Evolutionary conservation across 495 filamentous ascomycete species (phyloP), one percentile per base, ranked within the genome.

Genomic region (Xylaria venustula): DNA sequence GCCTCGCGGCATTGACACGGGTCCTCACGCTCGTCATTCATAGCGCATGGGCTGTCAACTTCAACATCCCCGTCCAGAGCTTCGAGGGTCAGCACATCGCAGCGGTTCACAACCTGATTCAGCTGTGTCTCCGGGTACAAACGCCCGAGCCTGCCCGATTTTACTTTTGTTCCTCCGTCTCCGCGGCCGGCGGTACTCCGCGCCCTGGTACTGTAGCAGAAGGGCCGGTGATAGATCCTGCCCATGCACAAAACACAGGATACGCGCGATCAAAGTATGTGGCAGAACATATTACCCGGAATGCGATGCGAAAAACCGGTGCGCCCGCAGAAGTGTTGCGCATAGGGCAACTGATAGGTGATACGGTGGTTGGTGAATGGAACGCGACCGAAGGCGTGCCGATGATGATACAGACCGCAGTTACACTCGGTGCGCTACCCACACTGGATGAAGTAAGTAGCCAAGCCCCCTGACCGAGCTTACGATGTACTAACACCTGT

Each of bases 201-300:
- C 57, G 67, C 1, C 59, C 72, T 0, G 70, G 68, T 28, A 61
- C 64, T 0, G 75, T 86, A 36, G 67, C 68, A 15, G 83, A 87
- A 62, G 54, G 58, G 0, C 71, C 76, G 1, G 67, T 81, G 15
- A 32, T 59, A 22, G 58, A 69, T 19, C 70, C 81, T 0, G 46
- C 53, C 0, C 63, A 69, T 37, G 82, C 81, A 0, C 72, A 75
- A 25, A 67, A 75, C 6, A 83, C 85, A 57, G 86, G 87, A 2
- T 89, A 89, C 60, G 81, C 84, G 0, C 79, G 81, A 23, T 83
- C 81, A 1, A 89, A 89, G 68, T 81, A 85, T 59, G 83, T 88
- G 14, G 80, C 81, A 0, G 87, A 89, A 67, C 69, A 83, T n/a
- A 79, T 85, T 7, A 65, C 82, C 12, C 77, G 79, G 57, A 36